These are phyloP conservation scores for Cyberlindnera petersonii DNA, from an alignment of 805 yeast species.

Conservation along the genomic window DNA sequence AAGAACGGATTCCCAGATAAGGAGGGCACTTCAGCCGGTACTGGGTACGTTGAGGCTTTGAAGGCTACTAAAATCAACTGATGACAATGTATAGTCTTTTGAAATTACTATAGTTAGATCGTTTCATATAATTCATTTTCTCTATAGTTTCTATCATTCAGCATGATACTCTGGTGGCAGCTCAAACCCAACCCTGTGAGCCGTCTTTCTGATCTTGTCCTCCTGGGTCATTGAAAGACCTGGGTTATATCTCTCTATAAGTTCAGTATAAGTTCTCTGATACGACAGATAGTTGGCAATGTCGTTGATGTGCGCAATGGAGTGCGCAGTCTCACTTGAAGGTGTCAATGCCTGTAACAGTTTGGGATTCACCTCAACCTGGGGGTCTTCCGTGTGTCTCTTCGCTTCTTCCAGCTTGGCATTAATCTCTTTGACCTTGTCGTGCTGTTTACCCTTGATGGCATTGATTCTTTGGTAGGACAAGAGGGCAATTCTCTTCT, in stretches of 20 bases:
- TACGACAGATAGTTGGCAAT: conserved; percentile 58
- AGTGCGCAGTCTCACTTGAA: conserved; percentile 18
- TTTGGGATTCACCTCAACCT: conserved; percentile 13
- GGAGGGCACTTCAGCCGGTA: conserved; percentile 5
- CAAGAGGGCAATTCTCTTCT: conserved; percentile 25
- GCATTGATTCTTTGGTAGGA: conserved; percentile 28
- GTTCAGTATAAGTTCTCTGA: conserved; percentile 73
- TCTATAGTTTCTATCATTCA: background rate
- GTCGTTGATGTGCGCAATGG: conserved; percentile 47
- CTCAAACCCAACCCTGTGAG: conserved; percentile 82
- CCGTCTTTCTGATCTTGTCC: conserved; percentile 77
- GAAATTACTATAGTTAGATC: too few species aligned
- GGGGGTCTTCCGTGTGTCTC: conserved; percentile 18
- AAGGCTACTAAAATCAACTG: conserved; percentile 7
- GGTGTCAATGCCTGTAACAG: conserved; percentile 15
- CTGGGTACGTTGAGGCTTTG: conserved; percentile 7
- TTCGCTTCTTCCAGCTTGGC: conserved; percentile 18
- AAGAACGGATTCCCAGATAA: conserved; percentile 11
- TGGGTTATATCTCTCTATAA: conserved; percentile 83
- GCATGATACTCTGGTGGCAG: conserved; percentile 38
- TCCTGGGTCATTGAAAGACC: conserved; percentile 73
- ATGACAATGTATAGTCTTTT: too few species aligned
- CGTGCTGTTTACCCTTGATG: conserved; percentile 19
- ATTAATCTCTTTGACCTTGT: conserved; percentile 21
- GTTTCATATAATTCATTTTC: too few species aligned